Percentiles rank a stretch among this genome's conserved stretches.
Conservation (phyloP, 495 filamentous ascomycete species). For the Tuber melanosporum region DNA sequence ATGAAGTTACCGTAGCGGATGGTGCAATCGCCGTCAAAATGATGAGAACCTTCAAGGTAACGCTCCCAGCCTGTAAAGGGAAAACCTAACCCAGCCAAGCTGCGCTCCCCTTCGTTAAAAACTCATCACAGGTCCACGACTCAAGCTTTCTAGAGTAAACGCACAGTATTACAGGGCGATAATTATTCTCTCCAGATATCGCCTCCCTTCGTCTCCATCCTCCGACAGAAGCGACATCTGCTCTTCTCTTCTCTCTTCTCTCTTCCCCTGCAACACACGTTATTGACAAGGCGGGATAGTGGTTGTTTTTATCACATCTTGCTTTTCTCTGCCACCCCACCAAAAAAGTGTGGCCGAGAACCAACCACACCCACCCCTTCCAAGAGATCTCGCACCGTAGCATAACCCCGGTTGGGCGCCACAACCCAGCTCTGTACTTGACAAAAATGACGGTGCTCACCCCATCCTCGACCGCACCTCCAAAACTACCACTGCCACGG, state of each 20-base stretch:
- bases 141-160: neutral
- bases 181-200: neutral
- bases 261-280: neutral
- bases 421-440: conserved; percentile 20
- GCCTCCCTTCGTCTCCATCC: conserved; percentile 14
- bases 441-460: conserved; percentile 36
- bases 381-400: conserved; percentile 9
- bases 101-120: conserved; percentile 32
- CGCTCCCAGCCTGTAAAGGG: neutral
- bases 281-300: neutral
- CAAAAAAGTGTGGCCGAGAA: conserved; percentile 21
- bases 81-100: conserved; percentile 33
- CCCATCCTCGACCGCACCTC: conserved; percentile 16
- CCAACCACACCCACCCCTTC: conserved; percentile 25
- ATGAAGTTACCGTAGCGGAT: conserved; percentile 9
- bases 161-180: conserved; percentile 2
- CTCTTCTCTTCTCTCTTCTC: neutral
- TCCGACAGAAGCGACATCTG: conserved; percentile 7
- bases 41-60: conserved; percentile 38
- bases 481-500: conserved; percentile 11
- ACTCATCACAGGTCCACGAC: conserved; percentile 20
- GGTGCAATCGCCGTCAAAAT: conserved; percentile 39
- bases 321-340: conserved; percentile 16
- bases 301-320: conserved; percentile 6
- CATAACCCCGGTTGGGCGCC: conserved; percentile 28